These are phyloP conservation scores for Lentinula sp. DNA, from an alignment of 768 basidiomycete genomes.

Conservation along the genomic window DNA sequence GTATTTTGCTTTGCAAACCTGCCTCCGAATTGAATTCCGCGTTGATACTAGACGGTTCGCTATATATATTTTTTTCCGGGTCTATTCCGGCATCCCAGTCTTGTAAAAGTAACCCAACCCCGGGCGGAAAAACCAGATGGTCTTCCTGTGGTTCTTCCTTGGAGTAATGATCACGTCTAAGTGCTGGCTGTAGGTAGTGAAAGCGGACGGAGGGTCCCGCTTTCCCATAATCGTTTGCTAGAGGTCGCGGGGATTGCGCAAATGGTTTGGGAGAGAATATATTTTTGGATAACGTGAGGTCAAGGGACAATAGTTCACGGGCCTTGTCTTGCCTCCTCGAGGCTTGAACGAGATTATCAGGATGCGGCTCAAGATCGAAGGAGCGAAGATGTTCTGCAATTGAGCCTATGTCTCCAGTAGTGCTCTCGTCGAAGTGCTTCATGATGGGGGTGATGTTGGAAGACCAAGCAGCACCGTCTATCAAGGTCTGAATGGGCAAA, in stretches of 20 bases:
- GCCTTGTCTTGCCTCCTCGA: slow-evolving; percentile 46
- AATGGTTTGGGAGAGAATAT: slow-evolving; percentile 47
- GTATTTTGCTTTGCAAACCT: neutral
- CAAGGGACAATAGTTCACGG: slow-evolving; percentile 55
- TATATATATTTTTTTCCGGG: slow-evolving; percentile 43
- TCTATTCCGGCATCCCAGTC: slow-evolving; percentile 61
- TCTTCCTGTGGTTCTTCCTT: slow-evolving; percentile 16
- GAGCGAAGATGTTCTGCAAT: slow-evolving; percentile 32
- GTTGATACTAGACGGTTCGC: slow-evolving; percentile 44
- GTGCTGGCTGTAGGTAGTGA: slow-evolving; percentile 52
- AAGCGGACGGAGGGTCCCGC: slow-evolving; percentile 38
- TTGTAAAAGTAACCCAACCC: slow-evolving; percentile 56
- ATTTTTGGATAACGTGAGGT: slow-evolving; percentile 53
- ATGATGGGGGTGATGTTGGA: slow-evolving; percentile 41
- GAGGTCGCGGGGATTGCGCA: slow-evolving; percentile 14
- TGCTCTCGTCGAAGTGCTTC: slow-evolving; percentile 31
- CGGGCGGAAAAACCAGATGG: slow-evolving; percentile 32
- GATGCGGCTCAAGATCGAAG: slow-evolving; percentile 35
- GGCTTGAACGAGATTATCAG: slow-evolving; percentile 30
- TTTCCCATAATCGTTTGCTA: slow-evolving; percentile 20
- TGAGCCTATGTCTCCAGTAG: slow-evolving; percentile 25
- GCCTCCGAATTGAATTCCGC: neutral
- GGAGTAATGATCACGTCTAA: slow-evolving; percentile 21
- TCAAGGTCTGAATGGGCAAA: slow-evolving; percentile 31
- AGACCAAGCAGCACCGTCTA: slow-evolving; percentile 45